Evolutionary conservation across 2,329 filamentous ascomycete genomes (phyloP).

Genomic region (Eutypa lata): DNA sequence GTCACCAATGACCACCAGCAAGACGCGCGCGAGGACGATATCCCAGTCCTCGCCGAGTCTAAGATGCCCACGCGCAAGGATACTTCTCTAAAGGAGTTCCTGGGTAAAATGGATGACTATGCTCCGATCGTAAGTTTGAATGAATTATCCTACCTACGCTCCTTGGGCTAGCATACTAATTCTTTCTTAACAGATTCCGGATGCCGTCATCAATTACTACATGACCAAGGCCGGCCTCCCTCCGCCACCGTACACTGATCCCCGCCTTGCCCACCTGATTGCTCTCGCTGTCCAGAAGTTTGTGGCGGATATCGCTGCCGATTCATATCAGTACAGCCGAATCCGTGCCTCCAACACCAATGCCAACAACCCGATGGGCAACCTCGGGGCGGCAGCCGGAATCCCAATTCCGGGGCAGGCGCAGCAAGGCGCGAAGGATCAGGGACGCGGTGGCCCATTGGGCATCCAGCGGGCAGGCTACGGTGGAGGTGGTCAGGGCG

Average conservation of each 20-base stretch:
- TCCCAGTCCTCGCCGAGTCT: conserved; percentile 40
- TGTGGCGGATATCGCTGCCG: conserved; percentile 93
- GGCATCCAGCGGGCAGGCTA: conserved; percentile 77
- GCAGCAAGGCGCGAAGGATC: conserved; percentile 54
- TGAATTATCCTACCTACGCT: background rate
- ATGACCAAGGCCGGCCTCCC: conserved; percentile 93
- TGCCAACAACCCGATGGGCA: conserved; percentile 88
- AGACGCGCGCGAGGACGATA: conserved; percentile 15
- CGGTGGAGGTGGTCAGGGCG: conserved; percentile 84
- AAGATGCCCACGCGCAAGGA: conserved; percentile 82
- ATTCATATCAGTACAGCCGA: conserved; percentile 95
- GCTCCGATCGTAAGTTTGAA: conserved; percentile 79
- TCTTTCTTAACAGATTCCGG: conserved; percentile 68
- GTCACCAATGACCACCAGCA: conserved; percentile 17
- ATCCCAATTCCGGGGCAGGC: conserved; percentile 63
- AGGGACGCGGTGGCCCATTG: conserved; percentile 57
- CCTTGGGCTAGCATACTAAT: conserved; percentile 2
- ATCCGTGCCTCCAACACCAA: conserved; percentile 89
- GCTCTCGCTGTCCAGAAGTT: conserved; percentile 99
- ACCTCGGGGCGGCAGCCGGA: conserved; percentile 71
- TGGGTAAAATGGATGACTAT: conserved; percentile 97
- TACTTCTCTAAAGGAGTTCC: conserved; percentile 84
- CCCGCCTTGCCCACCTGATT: conserved; percentile 85
- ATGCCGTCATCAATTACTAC: conserved; percentile 97
- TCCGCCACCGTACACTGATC: conserved; percentile 85